Evolutionary conservation across 345 rosid species (phyloP).

Genomic region (Rhizophora mangle): DNA sequence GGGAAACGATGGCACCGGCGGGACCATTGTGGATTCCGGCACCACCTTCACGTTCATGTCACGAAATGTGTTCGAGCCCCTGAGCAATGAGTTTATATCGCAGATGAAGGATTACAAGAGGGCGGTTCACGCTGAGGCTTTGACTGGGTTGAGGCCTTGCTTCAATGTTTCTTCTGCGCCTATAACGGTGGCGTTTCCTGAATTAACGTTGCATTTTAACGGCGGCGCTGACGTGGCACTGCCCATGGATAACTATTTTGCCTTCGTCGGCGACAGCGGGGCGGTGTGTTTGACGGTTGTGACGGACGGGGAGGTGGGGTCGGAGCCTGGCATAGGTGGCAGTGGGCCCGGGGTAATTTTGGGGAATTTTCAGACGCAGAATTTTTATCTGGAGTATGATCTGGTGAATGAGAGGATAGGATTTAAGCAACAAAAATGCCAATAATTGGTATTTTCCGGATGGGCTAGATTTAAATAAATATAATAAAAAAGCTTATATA

Average conservation of each 20-base stretch:
- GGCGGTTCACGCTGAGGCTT: constrained; percentile 18
- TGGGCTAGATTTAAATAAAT: too few relatives aligned
- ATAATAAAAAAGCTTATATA: too few relatives aligned
- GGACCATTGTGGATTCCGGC: constrained; percentile 40
- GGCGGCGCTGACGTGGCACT: constrained; percentile 39
- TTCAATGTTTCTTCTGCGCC: constrained; percentile 8
- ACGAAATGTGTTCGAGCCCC: constrained; percentile 20
- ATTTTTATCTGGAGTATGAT: constrained; percentile 44
- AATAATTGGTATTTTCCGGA: not conserved
- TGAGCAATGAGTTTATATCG: constrained; percentile 23
- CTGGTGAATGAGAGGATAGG: constrained; percentile 40
- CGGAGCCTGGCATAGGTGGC: not conserved
- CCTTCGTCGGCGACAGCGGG: constrained; percentile 13
- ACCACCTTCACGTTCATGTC: constrained; percentile 39
- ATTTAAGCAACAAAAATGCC: constrained; percentile 30
- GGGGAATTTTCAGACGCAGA: constrained; percentile 43
- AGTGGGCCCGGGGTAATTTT: constrained; percentile 35
- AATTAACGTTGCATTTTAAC: constrained; percentile 33
- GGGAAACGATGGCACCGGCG: constrained; percentile 28
- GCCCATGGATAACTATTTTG: constrained; percentile 35
- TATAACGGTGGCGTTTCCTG: constrained; percentile 19
- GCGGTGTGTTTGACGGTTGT: constrained; percentile 37
- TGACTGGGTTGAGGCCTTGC: constrained; percentile 33
- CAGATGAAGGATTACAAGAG: constrained; percentile 28
- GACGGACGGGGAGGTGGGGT: constrained; percentile 14